These are phyloP conservation scores for Cercospora sesami DNA, from an alignment of 2,329 filamentous ascomycete genomes.

Conservation along the genomic window DNA sequence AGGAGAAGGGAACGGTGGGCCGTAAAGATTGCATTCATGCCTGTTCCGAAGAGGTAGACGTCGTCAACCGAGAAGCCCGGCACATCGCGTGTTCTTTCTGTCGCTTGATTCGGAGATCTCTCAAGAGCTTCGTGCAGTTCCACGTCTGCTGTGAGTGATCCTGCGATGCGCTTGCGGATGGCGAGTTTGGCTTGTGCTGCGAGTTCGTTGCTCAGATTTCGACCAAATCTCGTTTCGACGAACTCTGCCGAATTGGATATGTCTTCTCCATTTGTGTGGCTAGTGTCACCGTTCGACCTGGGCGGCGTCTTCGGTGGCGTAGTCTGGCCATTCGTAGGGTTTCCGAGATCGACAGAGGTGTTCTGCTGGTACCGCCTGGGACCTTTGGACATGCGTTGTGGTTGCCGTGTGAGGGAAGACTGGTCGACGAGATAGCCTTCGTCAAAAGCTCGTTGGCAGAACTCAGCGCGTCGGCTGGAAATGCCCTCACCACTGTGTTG, in stretches of 20 bases:
- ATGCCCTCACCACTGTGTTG: constrained; percentile 93
- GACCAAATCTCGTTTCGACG: constrained; percentile 89
- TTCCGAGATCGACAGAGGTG: constrained; percentile 50
- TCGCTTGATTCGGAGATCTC: constrained; percentile 38
- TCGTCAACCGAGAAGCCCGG: constrained; percentile 76
- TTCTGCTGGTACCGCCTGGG: constrained; percentile 76
- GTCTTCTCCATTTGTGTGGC: constrained; percentile 39
- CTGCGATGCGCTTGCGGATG: constrained; percentile 83
- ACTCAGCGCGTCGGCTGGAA: constrained; percentile 87
- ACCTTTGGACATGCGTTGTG: constrained; percentile 60
- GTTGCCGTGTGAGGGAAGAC: constrained; percentile 38
- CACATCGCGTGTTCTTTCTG: constrained; percentile 46
- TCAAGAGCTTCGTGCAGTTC: constrained; percentile 63
- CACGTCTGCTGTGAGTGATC: constrained; percentile 71
- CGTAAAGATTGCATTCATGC: constrained; percentile 95
- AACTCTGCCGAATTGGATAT: constrained; percentile 73
- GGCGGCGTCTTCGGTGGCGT: constrained; percentile 19
- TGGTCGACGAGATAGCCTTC: constrained; percentile 65
- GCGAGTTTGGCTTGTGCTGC: constrained; percentile 81
- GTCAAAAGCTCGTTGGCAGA: constrained; percentile 73
- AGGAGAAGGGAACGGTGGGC: constrained; percentile 72
- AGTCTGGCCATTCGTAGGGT: constrained; percentile 25
- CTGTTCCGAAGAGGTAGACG: constrained; percentile 82
- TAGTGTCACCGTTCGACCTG: constrained; percentile 18
- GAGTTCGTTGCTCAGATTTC: constrained; percentile 79